phyloP scores from a whole-genome alignment of 805 yeast genomes.

The Sugiyamaella chiloensis region DNA sequence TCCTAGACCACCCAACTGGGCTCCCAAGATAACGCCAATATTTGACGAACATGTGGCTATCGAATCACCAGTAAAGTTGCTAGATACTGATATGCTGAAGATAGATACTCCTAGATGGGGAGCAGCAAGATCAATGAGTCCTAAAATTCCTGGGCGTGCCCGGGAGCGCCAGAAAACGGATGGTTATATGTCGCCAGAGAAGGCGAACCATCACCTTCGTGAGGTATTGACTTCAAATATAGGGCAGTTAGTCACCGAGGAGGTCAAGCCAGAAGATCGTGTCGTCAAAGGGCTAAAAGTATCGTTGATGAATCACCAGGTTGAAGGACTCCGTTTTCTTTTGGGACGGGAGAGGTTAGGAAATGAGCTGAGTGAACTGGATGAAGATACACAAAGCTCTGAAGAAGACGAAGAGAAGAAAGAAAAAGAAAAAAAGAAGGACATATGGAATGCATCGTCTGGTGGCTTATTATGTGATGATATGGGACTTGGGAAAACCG shows the following conservation, averaged over 20 bases:
- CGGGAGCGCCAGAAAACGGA: not conserved
- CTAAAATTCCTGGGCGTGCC: not conserved
- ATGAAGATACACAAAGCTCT: no score
- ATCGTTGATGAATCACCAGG: constrained; percentile 42
- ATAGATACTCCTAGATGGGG: not conserved
- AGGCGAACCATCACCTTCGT: no score
- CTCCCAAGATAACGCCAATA: constrained; percentile 11
- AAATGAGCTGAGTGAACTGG: constrained; percentile 30
- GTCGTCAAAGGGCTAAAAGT: constrained; percentile 40
- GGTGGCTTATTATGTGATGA: constrained; percentile 72
- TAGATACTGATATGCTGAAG: not conserved
- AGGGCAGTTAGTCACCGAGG: not conserved
- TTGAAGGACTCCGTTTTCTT: constrained; percentile 43
- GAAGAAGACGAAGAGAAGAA: no score
- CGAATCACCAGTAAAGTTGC: not conserved
- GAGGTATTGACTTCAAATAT: not conserved
- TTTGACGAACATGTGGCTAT: not conserved
- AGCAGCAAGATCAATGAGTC: not conserved
- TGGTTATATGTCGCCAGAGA: not conserved
- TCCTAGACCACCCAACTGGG: constrained; percentile 22
- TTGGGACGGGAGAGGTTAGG: constrained; percentile 36
- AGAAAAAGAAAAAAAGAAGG: no score
- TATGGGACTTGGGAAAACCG: constrained; percentile 88
- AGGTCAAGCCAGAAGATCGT: constrained; percentile 5
- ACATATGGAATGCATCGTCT: no score